Conservation (phyloP, 2,329 filamentous ascomycete genomes). For the Neonectria ditissima region DNA sequence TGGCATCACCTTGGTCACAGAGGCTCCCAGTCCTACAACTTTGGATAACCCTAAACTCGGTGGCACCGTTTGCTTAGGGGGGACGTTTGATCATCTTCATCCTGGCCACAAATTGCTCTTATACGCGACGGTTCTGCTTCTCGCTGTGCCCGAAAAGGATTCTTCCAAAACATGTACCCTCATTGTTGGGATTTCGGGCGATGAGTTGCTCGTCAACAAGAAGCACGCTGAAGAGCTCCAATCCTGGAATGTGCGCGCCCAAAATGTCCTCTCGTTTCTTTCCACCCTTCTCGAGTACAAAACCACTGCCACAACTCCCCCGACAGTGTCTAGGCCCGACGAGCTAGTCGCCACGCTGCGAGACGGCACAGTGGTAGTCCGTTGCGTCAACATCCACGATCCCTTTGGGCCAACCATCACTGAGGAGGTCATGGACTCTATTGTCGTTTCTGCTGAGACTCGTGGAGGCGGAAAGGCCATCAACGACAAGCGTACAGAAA, state of each 20-base stretch:
- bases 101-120: slow-evolving; percentile 96
- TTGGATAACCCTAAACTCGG: slow-evolving; percentile 25
- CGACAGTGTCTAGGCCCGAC: slow-evolving; percentile 33
- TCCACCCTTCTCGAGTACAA: slow-evolving; percentile 67
- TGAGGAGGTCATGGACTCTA: slow-evolving; percentile 78
- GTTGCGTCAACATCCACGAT: slow-evolving; percentile 88
- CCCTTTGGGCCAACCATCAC: slow-evolving; percentile 92
- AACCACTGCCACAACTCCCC: slow-evolving; percentile 41
- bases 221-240: slow-evolving; percentile 86
- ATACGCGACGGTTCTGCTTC: slow-evolving; percentile 83
- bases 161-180: slow-evolving; percentile 65
- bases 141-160: slow-evolving; percentile 62
- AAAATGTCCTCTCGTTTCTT: slow-evolving; percentile 78
- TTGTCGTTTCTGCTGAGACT: slow-evolving; percentile 92
- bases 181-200: slow-evolving; percentile 89
- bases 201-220: slow-evolving; percentile 88
- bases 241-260: slow-evolving; percentile 80
- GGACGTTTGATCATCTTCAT: slow-evolving; percentile 97
- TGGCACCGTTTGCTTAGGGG: slow-evolving; percentile 78
- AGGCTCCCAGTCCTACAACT: not conserved
- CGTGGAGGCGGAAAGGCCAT: slow-evolving; percentile 84
- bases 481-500: slow-evolving; percentile 82
- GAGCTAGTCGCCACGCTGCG: slow-evolving; percentile 65
- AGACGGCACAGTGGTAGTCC: slow-evolving; percentile 71
- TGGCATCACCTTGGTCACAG: slow-evolving; percentile 59